A percentile compares a stretch with the other conserved stretches of the same genome.
These are phyloP conservation scores for Nakazawaea siamensis DNA, from an alignment of 805 yeast genomes.

Conservation along the genomic window DNA sequence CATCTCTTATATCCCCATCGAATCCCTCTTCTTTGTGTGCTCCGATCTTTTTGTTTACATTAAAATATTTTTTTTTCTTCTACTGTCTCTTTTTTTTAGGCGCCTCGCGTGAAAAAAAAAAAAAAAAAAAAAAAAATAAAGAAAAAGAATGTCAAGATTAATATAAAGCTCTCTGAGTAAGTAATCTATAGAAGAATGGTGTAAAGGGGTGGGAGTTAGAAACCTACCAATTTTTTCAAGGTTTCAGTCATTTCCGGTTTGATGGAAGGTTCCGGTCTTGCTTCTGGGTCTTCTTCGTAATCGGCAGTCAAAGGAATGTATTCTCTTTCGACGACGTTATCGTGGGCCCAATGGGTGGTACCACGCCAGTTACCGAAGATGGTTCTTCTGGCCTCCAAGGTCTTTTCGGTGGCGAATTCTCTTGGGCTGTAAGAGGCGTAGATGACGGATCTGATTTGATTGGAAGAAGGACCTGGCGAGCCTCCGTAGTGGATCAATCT, in stretches of 20 bases:
- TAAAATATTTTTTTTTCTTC: no score
- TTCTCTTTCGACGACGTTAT: conserved; percentile 16
- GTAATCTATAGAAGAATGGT: no score
- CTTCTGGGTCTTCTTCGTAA: conserved; percentile 18
- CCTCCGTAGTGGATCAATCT: conserved; percentile 24
- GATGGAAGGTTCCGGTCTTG: conserved; percentile 17
- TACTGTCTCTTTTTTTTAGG: neutral
- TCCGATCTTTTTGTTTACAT: neutral
- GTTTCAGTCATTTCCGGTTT: conserved; percentile 19
- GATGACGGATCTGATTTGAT: conserved; percentile 21
- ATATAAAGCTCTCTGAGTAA: no score
- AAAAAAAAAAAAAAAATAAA: no score
- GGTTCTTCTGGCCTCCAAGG: conserved; percentile 14
- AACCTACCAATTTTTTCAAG: conserved; percentile 18
- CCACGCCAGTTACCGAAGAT: conserved; percentile 19
- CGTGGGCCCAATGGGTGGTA: conserved; percentile 27
- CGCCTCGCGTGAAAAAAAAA: no score
- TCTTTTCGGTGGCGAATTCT: conserved; percentile 22
- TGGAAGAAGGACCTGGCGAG: conserved; percentile 18
- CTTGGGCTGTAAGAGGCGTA: conserved; percentile 24
- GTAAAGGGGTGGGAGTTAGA: no score
- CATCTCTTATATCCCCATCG: no score
- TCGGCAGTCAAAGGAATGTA: conserved; percentile 12
- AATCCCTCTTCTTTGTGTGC: neutral
- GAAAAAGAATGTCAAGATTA: neutral